These are phyloP conservation scores for Eimeria praecox DNA, from an alignment of 169 alveolate species.

Conservation along the genomic window DNA sequence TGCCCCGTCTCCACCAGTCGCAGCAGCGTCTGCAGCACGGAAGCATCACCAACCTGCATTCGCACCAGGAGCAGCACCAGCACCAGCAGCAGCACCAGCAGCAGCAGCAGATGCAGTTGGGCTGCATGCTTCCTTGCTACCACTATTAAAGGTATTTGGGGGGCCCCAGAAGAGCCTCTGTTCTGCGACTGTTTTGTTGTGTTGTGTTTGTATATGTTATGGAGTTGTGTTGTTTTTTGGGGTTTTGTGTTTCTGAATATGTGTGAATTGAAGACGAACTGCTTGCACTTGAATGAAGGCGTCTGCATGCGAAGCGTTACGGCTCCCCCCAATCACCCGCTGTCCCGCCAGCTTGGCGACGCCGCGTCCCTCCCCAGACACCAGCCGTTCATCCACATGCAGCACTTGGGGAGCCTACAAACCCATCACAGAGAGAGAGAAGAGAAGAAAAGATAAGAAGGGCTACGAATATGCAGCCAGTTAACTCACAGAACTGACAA, in stretches of 20 bases:
- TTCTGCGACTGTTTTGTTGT: neutral
- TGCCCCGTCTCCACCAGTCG: slow-evolving; percentile 59
- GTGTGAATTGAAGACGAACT: slow-evolving; percentile 9
- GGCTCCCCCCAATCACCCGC: slow-evolving; percentile 69
- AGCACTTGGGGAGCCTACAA: slow-evolving; percentile 19
- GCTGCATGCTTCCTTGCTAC: neutral
- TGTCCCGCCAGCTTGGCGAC: slow-evolving; percentile 50
- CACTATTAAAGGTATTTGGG: neutral
- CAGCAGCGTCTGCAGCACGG: slow-evolving; percentile 73
- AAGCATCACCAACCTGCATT: slow-evolving; percentile 62
- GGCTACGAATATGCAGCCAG: too few species aligned
- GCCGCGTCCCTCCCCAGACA: slow-evolving; percentile 69
- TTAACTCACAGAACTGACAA: too few species aligned
- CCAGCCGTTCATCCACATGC: slow-evolving; percentile 71
- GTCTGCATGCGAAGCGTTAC: slow-evolving; percentile 32
- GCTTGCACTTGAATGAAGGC: slow-evolving; percentile 40
- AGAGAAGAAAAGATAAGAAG: too few species aligned
- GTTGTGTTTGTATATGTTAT: neutral
- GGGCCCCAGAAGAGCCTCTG: neutral
- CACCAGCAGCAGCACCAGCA: neutral
- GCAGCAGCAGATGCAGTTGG: neutral
- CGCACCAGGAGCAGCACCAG: slow-evolving; percentile 26
- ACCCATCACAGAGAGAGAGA: neutral
- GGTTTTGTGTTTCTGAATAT: too few species aligned
- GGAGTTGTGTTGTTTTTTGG: neutral